Evolutionary conservation across 441 rosid genomes (phyloP), one percentile per base, ranked within the genome.

Genomic region (Theobroma grandiflorum): DNA sequence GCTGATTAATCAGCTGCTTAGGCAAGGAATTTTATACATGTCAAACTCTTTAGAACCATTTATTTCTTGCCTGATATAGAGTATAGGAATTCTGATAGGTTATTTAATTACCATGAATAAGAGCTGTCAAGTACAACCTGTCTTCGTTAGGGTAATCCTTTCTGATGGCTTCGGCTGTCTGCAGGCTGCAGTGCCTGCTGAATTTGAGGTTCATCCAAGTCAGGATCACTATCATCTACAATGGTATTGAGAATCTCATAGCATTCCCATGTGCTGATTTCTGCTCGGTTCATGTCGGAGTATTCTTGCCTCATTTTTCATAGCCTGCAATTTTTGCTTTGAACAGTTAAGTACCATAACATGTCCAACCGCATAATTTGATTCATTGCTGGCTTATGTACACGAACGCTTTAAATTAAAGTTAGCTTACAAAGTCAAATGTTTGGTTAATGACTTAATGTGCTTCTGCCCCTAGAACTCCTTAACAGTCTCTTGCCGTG

Each of bases 231-330:
- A 0, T 88, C 89, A 65, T 90, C 92, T 0, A 88, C 80, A 7
- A 89, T 86, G 15, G 85, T 84, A 49, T 89, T 91, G 43, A 89
- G 76, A 50, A 88, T 79, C 82, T 91, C 92, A 58, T 91, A 91
- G 77, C 92, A 86, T 72, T 91, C 89, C 92, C 91, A 88, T 62
- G 88, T 84, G 80, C 90, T 87, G 89, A 89, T 91, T 69, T 86
- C 89, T 22, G 58, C 79, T 68, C 70, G 85, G n/a, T 85, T 67
- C 37, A 91, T 65, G 50, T 86, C 82, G 2, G 84, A 86, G 72
- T 88, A 89, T 31, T 84, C 88, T 72, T 82, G 77, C 74, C 87
- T 91, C 92, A 79, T 89, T 72, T 76, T 59, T 42, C 83, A 26
- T 84, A 80, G 85, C 90, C 89, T 90, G 70, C 15, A 14, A 49